Percentiles rank a stretch among this genome's conserved stretches.
These are phyloP conservation scores for Lachancea thermotolerans DNA, from an alignment of 805 yeast genomes.

Conservation along the genomic window DNA sequence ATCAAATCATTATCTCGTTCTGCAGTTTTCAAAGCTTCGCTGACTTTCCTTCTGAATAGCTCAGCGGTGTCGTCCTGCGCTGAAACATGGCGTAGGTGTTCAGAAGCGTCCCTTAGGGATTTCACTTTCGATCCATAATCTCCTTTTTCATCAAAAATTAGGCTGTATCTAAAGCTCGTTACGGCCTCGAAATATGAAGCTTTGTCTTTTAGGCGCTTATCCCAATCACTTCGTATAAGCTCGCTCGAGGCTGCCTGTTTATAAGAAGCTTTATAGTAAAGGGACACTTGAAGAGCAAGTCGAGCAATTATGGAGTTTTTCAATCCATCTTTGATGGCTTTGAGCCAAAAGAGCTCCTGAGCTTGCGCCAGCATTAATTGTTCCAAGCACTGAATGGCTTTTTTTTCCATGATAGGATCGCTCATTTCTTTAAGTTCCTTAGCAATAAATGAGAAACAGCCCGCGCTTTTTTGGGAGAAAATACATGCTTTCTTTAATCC, in stretches of 20 bases:
- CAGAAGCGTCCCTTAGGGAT: slow-evolving; percentile 35
- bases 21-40: slow-evolving; percentile 42
- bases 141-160: slow-evolving; percentile 26
- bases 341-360: slow-evolving; percentile 80
- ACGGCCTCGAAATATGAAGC: slow-evolving; percentile 62
- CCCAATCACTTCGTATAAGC: slow-evolving; percentile 57
- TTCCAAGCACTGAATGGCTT: slow-evolving; percentile 46
- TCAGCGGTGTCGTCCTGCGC: slow-evolving; percentile 32
- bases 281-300: slow-evolving; percentile 56
- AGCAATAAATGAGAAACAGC: slow-evolving; percentile 43
- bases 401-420: slow-evolving; percentile 34
- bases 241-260: slow-evolving; percentile 41
- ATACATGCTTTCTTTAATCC: slow-evolving; percentile 58
- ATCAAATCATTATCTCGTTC: slow-evolving; percentile 79
- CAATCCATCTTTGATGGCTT: slow-evolving; percentile 40
- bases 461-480: slow-evolving; percentile 66
- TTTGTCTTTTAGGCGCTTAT: slow-evolving; percentile 53
- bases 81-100: slow-evolving; percentile 35
- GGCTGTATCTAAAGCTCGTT: slow-evolving; percentile 56
- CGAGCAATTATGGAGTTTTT: slow-evolving; percentile 59
- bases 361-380: slow-evolving; percentile 71
- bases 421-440: slow-evolving; percentile 13
- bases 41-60: slow-evolving; percentile 42
- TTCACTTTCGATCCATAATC: slow-evolving; percentile 66
- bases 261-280: slow-evolving; percentile 45